Evolutionary conservation across 1,139 yeast genomes (phyloP).

Genomic region (Magnusiomyces paraingens): DNA sequence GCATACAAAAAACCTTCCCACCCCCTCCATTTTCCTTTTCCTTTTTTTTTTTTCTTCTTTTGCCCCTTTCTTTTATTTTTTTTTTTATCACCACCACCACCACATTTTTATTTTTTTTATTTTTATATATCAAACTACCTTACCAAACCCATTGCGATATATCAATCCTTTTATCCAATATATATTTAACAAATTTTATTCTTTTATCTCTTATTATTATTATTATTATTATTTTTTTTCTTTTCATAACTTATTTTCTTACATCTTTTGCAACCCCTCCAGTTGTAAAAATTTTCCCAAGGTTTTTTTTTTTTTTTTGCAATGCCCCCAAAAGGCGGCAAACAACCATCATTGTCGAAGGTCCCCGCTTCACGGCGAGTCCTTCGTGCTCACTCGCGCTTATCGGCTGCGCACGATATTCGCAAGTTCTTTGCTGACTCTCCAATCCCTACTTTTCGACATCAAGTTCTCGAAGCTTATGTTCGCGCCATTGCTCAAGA

Average conservation of each 20-base stretch:
- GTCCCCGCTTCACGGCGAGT: slow-evolving; percentile 4
- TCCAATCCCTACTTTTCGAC: slow-evolving; percentile 9
- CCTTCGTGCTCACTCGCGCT: slow-evolving; percentile 10
- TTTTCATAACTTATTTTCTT: background rate
- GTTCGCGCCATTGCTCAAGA: slow-evolving; percentile 11
- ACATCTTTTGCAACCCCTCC: background rate
- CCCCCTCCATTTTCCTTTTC: background rate
- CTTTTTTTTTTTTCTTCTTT: background rate
- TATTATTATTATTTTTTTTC: no score
- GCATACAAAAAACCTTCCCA: no score
- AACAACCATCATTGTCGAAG: background rate
- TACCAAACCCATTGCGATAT: no score
- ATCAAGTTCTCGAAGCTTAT: slow-evolving; percentile 13
- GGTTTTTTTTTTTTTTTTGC: background rate
- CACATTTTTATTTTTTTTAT: background rate
- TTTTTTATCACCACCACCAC: background rate
- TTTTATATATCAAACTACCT: no score
- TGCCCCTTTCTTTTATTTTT: background rate
- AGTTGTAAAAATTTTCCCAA: background rate
- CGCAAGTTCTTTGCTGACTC: slow-evolving; percentile 8
- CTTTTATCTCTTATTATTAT: background rate
- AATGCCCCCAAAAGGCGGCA: slow-evolving; percentile 11
- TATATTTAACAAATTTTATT: background rate
- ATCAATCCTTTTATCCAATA: background rate
- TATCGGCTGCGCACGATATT: slow-evolving; percentile 10